phyloP scores from a whole-genome alignment of 2,329 filamentous ascomycete genomes.

The Arthrobotrys pseudoclavata region DNA sequence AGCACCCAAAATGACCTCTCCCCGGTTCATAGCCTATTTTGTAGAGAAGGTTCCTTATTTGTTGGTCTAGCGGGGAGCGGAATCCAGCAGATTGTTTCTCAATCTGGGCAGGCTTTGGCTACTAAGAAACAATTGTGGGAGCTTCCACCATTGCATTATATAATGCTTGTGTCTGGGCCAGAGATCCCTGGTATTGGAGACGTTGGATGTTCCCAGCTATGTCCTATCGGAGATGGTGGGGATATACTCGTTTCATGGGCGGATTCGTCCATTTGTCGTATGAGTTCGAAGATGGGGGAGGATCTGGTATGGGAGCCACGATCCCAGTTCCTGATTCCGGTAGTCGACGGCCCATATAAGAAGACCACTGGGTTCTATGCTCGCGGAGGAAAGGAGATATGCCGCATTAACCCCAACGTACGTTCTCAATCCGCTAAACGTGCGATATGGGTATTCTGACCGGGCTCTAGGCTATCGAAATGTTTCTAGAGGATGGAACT shows the following conservation, averaged over 20 bases:
- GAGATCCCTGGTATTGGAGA: constrained; percentile 14
- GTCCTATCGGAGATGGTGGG: constrained; percentile 40
- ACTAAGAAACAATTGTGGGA: constrained; percentile 46
- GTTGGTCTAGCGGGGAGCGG: constrained; percentile 42
- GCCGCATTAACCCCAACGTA: constrained; percentile 42
- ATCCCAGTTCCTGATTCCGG: constrained; percentile 30
- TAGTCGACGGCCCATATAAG: constrained; percentile 2
- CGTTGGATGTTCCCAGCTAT: constrained; percentile 30
- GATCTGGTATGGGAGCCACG: constrained; percentile 51
- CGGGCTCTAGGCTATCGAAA: constrained; percentile 34
- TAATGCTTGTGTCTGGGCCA: constrained; percentile 32
- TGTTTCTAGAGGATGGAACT: constrained; percentile 37
- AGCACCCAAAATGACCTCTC: constrained; percentile 39
- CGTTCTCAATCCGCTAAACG: background rate
- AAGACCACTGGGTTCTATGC: constrained; percentile 37
- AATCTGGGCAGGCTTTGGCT: background rate
- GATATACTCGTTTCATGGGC: constrained; percentile 54
- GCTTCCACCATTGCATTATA: constrained; percentile 24
- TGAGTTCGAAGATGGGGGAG: constrained; percentile 29
- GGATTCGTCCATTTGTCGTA: constrained; percentile 48
- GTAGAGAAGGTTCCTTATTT: constrained; percentile 36
- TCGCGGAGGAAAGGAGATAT: constrained; percentile 46
- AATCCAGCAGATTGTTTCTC: constrained; percentile 42
- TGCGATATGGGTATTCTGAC: background rate
- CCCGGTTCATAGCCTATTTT: constrained; percentile 40